Evolutionary conservation across 2,329 filamentous ascomycete species (phyloP).

Genomic region (Colletotrichum orbiculare): DNA sequence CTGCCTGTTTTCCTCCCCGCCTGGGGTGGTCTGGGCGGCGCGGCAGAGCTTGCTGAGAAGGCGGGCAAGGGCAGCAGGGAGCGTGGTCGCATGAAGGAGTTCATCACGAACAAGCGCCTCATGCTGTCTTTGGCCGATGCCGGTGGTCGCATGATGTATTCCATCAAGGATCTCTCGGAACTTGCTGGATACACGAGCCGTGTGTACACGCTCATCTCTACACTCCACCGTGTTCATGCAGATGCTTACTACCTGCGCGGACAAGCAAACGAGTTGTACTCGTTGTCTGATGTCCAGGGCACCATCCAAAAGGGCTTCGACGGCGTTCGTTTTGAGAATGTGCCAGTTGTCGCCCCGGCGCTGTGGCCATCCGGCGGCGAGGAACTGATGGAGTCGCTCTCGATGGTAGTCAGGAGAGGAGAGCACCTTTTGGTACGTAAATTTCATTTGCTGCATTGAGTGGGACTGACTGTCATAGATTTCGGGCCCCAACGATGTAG

Average conservation of each 20-base stretch:
- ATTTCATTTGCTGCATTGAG: neutral
- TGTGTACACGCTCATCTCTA: conserved; percentile 95
- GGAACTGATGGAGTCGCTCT: conserved; percentile 87
- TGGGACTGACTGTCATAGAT: conserved; percentile 60
- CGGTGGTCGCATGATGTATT: conserved; percentile 99
- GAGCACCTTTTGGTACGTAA: conserved; percentile 81
- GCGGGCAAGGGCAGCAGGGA: conserved; percentile 70
- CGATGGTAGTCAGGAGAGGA: conserved; percentile 87
- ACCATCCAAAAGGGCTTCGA: conserved; percentile 96
- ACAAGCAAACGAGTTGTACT: conserved; percentile 82
- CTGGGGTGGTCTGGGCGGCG: conserved; percentile 87
- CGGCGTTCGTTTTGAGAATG: conserved; percentile 90
- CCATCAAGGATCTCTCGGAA: conserved; percentile 96
- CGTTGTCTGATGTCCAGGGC: conserved; percentile 89
- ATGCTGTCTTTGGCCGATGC: conserved; percentile 98
- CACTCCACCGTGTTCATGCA: conserved; percentile 92
- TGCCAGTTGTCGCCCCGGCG: conserved; percentile 89
- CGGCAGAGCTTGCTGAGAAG: conserved; percentile 70
- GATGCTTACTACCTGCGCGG: conserved; percentile 83
- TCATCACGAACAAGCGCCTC: conserved; percentile 98
- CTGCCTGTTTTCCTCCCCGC: conserved; percentile 93
- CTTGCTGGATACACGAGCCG: conserved; percentile 95
- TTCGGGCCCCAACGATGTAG: conserved; percentile 93
- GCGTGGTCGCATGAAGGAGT: conserved; percentile 93
- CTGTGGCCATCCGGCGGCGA: conserved; percentile 92